Base-by-base conservation (phyloP, 2,329 filamentous ascomycete species). In the Claviceps paspali region DNA sequence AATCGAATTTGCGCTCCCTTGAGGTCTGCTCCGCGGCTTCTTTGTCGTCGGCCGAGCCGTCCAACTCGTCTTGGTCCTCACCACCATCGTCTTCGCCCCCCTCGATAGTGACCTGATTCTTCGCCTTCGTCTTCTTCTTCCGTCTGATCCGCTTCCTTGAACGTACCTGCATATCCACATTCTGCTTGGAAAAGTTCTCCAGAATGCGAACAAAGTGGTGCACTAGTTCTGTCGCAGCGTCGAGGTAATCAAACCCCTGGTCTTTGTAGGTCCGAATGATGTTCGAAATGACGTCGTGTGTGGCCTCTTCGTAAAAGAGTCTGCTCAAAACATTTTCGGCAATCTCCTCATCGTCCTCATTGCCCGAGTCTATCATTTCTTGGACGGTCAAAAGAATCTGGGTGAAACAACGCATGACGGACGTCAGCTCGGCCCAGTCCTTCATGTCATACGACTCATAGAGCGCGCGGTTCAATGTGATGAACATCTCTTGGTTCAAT, bases 291-390 rank as follows among this genome's bases (percentile, higher is more conserved):
- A 82, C 71, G 43, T 98, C 88, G 51, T 98, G 87, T 0, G 87
- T 95, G 1, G 83, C 75, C 52, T 96, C 86, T 57, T 98, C 91
- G 60, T 98, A 98, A 56, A 98, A 98, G n/a, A 98, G 84, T 43
- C 88, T 83, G 49, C 82, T 92, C 36, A 94, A 75, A 10, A 93
- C 95, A 48, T 98, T 98, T 54, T 98, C 88, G 1, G 91, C 88
- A 54, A 98, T 96, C 49, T 96, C 91, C 52, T 93, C 82, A 47
- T 98, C 84, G n/a, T 95, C 87, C 44, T 95, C 87, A 22, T 83
- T 71, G 1, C 73, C 70, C 1, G 84, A 91, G 33, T 82, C 76
- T 2, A 78, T 68, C 87, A 98, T 96, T 43, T 92, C 84, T 50
- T 94, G 86, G 2, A 96, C 81, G 0, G 87, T 94, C 19, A 94